Evolutionary conservation across 257 asterid genomes (phyloP).

Genomic region (Euphrasia confusa): DNA sequence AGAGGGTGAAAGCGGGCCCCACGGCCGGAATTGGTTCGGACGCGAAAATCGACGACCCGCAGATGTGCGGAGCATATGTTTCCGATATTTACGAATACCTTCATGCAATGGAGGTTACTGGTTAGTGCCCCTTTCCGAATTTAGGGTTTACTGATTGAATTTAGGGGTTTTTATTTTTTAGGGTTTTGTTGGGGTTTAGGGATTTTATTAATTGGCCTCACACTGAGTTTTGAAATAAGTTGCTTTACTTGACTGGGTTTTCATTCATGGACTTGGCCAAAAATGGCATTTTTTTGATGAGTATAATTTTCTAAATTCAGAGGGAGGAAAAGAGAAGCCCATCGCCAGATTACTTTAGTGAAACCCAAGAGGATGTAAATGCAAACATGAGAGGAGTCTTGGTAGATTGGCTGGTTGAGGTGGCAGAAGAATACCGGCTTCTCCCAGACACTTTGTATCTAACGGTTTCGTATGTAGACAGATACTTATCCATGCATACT

Average conservation of each 20-base stretch:
- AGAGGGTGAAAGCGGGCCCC: constrained; percentile 27
- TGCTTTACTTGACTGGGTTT: too few species aligned
- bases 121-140: constrained; percentile 15
- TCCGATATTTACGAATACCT: constrained; percentile 72
- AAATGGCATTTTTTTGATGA: background rate
- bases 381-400: constrained; percentile 75
- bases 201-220: background rate
- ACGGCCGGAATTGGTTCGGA: constrained; percentile 24
- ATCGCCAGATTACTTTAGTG: constrained; percentile 49
- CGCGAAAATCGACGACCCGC: constrained; percentile 74
- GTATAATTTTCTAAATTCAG: constrained; percentile 29
- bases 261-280: background rate
- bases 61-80: constrained; percentile 64
- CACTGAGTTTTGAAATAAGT: too few species aligned
- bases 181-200: background rate
- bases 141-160: background rate
- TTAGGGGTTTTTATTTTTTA: background rate
- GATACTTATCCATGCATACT: constrained; percentile 47
- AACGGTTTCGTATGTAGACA: constrained; percentile 60
- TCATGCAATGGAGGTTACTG: constrained; percentile 73
- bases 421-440: background rate
- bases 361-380: constrained; percentile 64
- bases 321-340: constrained; percentile 69
- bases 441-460: constrained; percentile 56
- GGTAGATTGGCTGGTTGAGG: constrained; percentile 56